Base-by-base conservation (phyloP, 345 rosid species). In the Triadica sebifera region DNA sequence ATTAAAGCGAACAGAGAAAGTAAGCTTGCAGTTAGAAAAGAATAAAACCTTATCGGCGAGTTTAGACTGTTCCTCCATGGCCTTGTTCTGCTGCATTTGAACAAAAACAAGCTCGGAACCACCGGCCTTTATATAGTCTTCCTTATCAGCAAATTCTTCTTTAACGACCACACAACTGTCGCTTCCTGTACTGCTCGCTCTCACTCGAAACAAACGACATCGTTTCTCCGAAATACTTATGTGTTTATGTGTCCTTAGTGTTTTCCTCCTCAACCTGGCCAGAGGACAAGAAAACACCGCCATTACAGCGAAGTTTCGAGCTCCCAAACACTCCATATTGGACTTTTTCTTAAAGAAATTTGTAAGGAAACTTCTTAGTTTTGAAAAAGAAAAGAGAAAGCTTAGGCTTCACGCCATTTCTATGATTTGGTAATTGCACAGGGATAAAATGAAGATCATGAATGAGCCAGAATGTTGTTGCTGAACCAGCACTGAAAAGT, bases 61-160 rank as follows among this genome's bases (percentile, higher is more conserved):
- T 65, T 89, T 93, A 43, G 97, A 91, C 79, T 95, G 97, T 41
- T 82, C 73, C 51, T 89, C 92, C 97, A 95, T 95, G 75, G 74
- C 69, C 77, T 95, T 95, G 6, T 81, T 84, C 81, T 82, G 93
- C 83, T 95, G 97, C 99, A 93, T 91, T 91, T 86, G 84, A 49
- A 95, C 96, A 51, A 89, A 89, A 7, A 81, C 65, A 20, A 90
- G 80, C 86, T 95, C 96, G 3, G 98, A 92, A 41, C 98, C 99
- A 51, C 99, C 98, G 67, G 93, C 97, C 74, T 91, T 95, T 45
- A 87, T 79, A 71, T 74, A 95, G 80, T 91, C 99, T 75, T 93
- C 98, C 69, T 88, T 88, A 79, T 93, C 97, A 0, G 91, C 90
- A 64, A 86, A 91, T 34, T 59, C 65, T 63, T 81, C 87, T 65